These are phyloP conservation scores for Zizania latifolia DNA, from an alignment of 176 grass and related monocot species.

Conservation along the genomic window DNA sequence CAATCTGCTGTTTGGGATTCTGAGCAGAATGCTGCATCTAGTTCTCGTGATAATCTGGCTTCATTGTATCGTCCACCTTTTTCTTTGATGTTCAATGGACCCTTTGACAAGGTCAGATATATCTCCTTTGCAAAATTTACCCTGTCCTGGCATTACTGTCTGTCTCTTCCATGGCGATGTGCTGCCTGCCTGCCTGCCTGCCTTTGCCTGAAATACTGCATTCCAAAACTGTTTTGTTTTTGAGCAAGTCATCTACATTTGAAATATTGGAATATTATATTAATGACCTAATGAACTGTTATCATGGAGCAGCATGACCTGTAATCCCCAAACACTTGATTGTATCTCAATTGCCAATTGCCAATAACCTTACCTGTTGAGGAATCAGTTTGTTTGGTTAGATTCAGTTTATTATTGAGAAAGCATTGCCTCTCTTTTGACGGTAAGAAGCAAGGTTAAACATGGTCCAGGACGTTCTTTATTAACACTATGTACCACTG, in stretches of 20 bases:
- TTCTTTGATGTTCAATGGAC: conserved; percentile 84
- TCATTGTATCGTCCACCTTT: conserved; percentile 90
- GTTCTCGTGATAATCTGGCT: conserved; percentile 66
- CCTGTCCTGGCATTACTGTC: not conserved
- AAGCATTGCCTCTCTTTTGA: not conserved
- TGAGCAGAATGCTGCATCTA: conserved; percentile 46
- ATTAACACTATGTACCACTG: not conserved
- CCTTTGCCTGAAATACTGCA: not conserved
- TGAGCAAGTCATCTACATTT: not conserved
- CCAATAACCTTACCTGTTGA: not conserved
- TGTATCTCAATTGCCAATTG: conserved; percentile 13
- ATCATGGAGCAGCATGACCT: not conserved
- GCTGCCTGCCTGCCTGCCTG: too few species aligned
- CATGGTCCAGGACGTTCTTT: not conserved
- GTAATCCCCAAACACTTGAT: not conserved
- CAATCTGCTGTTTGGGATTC: conserved; percentile 84
- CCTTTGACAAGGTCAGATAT: conserved; percentile 75
- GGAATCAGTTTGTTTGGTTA: not conserved
- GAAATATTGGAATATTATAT: not conserved
- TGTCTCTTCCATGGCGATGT: not conserved
- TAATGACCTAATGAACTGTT: not conserved
- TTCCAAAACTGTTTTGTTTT: not conserved
- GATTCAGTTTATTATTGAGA: not conserved
- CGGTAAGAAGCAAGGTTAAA: not conserved
- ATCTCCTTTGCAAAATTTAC: not conserved